phyloP scores from a whole-genome alignment of 176 grass and related monocot species.

The Oryza glumipatula region DNA sequence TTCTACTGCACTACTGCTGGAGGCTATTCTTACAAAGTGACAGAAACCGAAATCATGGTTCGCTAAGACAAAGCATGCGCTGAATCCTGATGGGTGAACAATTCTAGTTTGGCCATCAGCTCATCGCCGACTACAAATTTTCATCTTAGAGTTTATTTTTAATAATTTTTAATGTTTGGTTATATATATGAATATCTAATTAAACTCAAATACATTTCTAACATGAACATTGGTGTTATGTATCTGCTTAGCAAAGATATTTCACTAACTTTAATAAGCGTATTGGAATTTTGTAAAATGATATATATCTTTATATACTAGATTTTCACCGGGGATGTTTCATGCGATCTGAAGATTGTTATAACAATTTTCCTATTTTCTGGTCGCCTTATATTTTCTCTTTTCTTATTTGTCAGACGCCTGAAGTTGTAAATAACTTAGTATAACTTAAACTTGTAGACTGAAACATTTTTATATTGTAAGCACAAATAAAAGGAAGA shows the following conservation, averaged over 20 bases:
- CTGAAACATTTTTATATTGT: too few species aligned
- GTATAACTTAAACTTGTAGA: too few species aligned
- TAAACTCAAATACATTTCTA: conserved; percentile 18
- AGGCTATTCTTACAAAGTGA: conserved; percentile 47
- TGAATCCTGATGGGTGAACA: neutral
- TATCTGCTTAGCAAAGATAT: neutral
- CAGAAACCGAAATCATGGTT: conserved; percentile 15
- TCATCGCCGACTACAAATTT: neutral
- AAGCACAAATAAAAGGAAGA: too few species aligned
- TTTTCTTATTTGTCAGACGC: too few species aligned
- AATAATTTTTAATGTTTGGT: neutral
- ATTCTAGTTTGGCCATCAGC: neutral
- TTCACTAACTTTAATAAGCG: neutral
- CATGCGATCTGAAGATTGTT: too few species aligned
- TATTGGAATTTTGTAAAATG: neutral
- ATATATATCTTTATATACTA: neutral
- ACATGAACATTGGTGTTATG: neutral
- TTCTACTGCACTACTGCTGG: conserved; percentile 52
- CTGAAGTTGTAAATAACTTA: too few species aligned
- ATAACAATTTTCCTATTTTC: too few species aligned
- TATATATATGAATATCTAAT: neutral
- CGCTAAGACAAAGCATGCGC: neutral
- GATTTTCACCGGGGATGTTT: neutral
- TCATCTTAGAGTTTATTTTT: neutral
- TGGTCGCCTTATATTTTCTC: too few species aligned